phyloP scores from a whole-genome alignment of 208 protist species.

The Vickermania spadyakhi region DNA sequence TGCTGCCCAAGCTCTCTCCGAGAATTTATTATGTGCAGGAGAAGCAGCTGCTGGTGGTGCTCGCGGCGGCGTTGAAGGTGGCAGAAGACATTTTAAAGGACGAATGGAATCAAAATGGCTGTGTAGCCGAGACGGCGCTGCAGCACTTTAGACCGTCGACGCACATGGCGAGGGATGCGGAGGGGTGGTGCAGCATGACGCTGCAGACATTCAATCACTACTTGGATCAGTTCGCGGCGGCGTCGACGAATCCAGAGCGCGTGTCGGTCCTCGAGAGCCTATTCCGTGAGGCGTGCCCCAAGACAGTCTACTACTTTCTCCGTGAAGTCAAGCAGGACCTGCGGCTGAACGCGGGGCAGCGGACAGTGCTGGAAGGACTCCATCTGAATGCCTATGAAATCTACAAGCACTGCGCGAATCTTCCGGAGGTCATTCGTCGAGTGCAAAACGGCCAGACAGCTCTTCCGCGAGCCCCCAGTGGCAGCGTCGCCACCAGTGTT shows the following conservation, averaged over 20 bases:
- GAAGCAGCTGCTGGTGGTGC: conserved; percentile 58
- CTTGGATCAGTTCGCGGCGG: conserved; percentile 18
- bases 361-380: conserved; percentile 26
- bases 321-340: conserved; percentile 34
- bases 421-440: conserved; percentile 32
- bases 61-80: conserved; percentile 22
- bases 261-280: conserved; percentile 18
- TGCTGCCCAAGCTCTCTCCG: conserved; percentile 59
- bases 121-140: conserved; percentile 48
- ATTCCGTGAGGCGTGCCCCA: conserved; percentile 13
- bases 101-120: conserved; percentile 45
- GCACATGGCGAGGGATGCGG: conserved; percentile 6
- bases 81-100: conserved; percentile 26
- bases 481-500: not conserved
- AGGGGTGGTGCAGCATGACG: conserved; percentile 24
- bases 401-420: conserved; percentile 35
- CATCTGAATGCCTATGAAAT: conserved; percentile 24
- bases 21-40: conserved; percentile 71
- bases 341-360: conserved; percentile 19
- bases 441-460: not conserved
- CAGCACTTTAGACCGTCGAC: conserved; percentile 19
- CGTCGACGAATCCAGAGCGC: conserved; percentile 14
- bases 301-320: conserved; percentile 27
- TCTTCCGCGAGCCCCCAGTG: not conserved
- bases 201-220: conserved; percentile 19